Conservation (phyloP, 2,329 filamentous ascomycete genomes). For the Phaeoacremonium minimum region DNA sequence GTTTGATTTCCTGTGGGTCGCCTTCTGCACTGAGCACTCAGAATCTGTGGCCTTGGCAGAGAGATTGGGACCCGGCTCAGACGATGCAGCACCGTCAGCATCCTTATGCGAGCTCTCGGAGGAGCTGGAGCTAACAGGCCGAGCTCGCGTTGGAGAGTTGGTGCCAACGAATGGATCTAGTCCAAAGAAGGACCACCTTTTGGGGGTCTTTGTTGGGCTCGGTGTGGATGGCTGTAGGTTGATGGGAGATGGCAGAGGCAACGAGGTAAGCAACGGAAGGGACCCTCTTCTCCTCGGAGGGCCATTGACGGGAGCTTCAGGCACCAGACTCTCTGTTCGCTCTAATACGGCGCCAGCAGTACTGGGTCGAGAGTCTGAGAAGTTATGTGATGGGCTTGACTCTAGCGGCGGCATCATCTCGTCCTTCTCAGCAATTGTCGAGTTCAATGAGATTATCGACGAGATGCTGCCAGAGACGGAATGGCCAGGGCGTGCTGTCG, state of each 20-base stretch:
- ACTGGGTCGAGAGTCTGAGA: constrained; percentile 55
- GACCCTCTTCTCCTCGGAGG: constrained; percentile 53
- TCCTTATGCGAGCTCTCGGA: constrained; percentile 26
- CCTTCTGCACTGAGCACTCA: constrained; percentile 16
- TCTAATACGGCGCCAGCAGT: constrained; percentile 70
- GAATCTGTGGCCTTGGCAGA: constrained; percentile 14
- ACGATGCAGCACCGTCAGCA: constrained; percentile 22
- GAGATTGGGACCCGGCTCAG: constrained; percentile 29
- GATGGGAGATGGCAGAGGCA: constrained; percentile 28
- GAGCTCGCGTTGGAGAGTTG: constrained; percentile 39
- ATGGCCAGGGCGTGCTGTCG: constrained; percentile 65
- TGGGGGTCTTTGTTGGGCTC: constrained; percentile 47
- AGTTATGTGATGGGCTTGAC: constrained; percentile 33
- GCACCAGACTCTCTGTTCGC: constrained; percentile 32
- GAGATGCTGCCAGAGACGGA: constrained; percentile 77
- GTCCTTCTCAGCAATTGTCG: constrained; percentile 32
- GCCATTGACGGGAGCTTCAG: constrained; percentile 19
- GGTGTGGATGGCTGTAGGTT: constrained; percentile 28
- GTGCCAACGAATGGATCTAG: constrained; percentile 50
- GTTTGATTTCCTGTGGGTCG: constrained; percentile 20
- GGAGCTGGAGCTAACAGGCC: constrained; percentile 43
- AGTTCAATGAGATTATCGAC: constrained; percentile 63
- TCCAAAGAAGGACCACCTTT: constrained; percentile 59
- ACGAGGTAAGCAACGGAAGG: constrained; percentile 47
- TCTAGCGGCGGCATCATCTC: constrained; percentile 29